These are phyloP conservation scores for Hypoxylon sp. DNA, from an alignment of 2,329 filamentous ascomycete genomes.

Conservation along the genomic window DNA sequence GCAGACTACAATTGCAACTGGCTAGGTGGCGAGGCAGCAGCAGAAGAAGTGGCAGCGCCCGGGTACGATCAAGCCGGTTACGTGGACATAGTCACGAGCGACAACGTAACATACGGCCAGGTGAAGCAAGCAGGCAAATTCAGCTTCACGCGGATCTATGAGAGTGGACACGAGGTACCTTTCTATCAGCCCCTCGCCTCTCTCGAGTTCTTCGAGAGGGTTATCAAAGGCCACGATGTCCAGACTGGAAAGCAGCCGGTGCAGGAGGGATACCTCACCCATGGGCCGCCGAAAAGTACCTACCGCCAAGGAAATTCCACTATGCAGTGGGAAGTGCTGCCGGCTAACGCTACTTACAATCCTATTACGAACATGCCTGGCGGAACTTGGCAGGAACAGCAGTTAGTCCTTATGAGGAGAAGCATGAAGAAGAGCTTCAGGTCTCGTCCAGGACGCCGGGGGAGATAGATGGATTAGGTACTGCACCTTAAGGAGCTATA, in stretches of 20 bases:
- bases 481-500: background rate
- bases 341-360: slow-evolving; percentile 55
- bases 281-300: slow-evolving; percentile 59
- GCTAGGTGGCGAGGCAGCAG: slow-evolving; percentile 51
- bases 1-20: slow-evolving; percentile 56
- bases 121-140: slow-evolving; percentile 67
- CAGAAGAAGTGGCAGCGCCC: slow-evolving; percentile 56
- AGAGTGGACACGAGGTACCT: slow-evolving; percentile 61
- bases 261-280: slow-evolving; percentile 54
- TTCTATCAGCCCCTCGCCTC: slow-evolving; percentile 69
- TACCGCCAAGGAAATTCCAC: slow-evolving; percentile 62
- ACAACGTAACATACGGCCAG: slow-evolving; percentile 65
- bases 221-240: slow-evolving; percentile 64
- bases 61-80: slow-evolving; percentile 64
- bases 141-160: slow-evolving; percentile 64
- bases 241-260: slow-evolving; percentile 60
- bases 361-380: slow-evolving; percentile 52
- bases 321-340: slow-evolving; percentile 54
- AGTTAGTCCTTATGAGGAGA: slow-evolving; percentile 44
- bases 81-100: slow-evolving; percentile 59
- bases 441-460: slow-evolving; percentile 21
- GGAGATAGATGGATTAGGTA: slow-evolving; percentile 15
- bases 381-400: slow-evolving; percentile 45
- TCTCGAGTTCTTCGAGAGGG: slow-evolving; percentile 65
- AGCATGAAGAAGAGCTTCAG: slow-evolving; percentile 40